These are phyloP conservation scores for Globisporangium nagaii DNA, from an alignment of 352 stramenopile genomes.

Conservation along the genomic window DNA sequence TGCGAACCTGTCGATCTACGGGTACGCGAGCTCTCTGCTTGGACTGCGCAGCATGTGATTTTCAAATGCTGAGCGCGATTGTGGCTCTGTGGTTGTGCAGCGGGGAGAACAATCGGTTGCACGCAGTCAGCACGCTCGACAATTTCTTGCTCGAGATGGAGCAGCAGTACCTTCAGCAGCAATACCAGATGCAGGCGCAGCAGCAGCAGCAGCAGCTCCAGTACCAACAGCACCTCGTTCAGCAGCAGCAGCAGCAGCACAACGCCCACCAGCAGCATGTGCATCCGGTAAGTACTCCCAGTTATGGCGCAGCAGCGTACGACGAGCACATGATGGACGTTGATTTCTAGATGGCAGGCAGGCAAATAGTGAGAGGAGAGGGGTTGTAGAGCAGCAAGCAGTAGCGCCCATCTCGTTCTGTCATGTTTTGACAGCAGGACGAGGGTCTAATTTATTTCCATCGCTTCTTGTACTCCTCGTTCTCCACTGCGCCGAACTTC, in stretches of 20 bases:
- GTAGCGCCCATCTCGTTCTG: not conserved
- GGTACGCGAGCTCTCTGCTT: constrained; percentile 20
- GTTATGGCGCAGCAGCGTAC: constrained; percentile 8
- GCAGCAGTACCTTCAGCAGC: constrained; percentile 35
- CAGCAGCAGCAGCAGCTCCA: constrained; percentile 12
- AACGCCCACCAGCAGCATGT: constrained; percentile 14
- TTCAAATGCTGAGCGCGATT: too few relatives aligned
- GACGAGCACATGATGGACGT: constrained; percentile 64
- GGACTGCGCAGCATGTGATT: not conserved
- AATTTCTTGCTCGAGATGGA: constrained; percentile 58
- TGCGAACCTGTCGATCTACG: constrained; percentile 69
- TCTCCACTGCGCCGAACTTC: constrained; percentile 61
- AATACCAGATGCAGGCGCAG: constrained; percentile 32
- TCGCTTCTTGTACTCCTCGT: constrained; percentile 70
- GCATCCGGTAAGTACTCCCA: constrained; percentile 8
- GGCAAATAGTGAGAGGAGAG: not conserved
- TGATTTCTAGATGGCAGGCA: constrained; percentile 41
- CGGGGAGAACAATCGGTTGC: constrained; percentile 35
- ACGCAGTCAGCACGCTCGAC: constrained; percentile 56
- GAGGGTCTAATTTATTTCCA: constrained; percentile 66
- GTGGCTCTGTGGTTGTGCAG: constrained; percentile 7
- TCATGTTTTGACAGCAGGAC: not conserved
- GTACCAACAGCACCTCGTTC: too few relatives aligned
- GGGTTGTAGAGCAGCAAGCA: not conserved
- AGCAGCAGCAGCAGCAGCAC: constrained; percentile 19